Percentiles rank a stretch among this genome's conserved stretches.
These are phyloP conservation scores for Irpex rosettiformis DNA, from an alignment of 1,284 basidiomycete genomes.

Conservation along the genomic window DNA sequence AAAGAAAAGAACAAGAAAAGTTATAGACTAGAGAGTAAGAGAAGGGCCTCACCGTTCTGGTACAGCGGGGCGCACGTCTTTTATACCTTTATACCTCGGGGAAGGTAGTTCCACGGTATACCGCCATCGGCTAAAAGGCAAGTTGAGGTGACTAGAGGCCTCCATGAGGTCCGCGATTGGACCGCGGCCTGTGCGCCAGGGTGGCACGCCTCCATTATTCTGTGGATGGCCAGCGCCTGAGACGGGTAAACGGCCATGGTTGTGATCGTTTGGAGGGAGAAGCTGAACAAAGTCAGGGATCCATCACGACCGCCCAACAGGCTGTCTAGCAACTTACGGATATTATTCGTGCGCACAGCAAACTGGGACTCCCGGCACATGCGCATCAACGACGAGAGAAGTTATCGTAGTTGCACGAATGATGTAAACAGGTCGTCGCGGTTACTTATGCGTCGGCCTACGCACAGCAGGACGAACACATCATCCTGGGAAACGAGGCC, in stretches of 20 bases:
- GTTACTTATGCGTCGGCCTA: neutral
- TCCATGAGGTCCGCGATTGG: neutral
- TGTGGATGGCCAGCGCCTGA: neutral
- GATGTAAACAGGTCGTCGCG: neutral
- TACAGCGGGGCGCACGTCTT: neutral
- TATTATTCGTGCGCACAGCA: neutral
- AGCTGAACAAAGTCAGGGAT: neutral
- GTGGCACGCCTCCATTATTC: neutral
- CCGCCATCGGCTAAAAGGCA: slow-evolving; percentile 2
- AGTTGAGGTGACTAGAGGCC: neutral
- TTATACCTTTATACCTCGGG: neutral
- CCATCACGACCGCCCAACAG: neutral
- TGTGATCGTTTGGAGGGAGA: neutral
- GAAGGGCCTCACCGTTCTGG: neutral
- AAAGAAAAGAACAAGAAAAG: neutral
- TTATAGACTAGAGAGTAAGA: neutral
- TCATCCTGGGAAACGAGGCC: neutral
- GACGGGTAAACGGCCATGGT: neutral
- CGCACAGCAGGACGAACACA: neutral
- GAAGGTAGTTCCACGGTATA: neutral
- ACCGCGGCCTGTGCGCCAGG: neutral
- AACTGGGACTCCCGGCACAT: neutral
- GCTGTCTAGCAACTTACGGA: neutral
- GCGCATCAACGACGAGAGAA: neutral
- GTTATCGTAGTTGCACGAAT: neutral